These are phyloP conservation scores for Cladosporium phlei DNA, from an alignment of 2,329 filamentous ascomycete species.

Conservation along the genomic window DNA sequence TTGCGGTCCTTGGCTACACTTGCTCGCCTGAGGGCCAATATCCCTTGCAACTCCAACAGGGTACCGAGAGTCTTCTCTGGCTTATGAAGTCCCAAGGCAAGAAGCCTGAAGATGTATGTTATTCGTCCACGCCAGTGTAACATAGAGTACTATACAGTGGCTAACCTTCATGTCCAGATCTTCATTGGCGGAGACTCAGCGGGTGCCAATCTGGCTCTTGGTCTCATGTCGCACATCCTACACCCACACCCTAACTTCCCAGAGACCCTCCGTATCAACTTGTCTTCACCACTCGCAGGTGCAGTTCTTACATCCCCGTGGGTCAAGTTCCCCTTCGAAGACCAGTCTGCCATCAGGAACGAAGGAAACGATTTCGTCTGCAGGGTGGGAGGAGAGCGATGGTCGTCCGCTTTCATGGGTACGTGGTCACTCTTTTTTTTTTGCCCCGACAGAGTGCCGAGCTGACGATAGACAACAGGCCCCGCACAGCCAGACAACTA, in stretches of 20 bases:
- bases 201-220: conserved; percentile 46
- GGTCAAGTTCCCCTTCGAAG: conserved; percentile 48
- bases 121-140: too few relatives aligned
- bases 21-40: conserved; percentile 48
- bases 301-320: conserved; percentile 56
- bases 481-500: conserved; percentile 43
- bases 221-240: conserved; percentile 46
- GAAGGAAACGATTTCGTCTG: conserved; percentile 49
- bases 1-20: conserved; percentile 55
- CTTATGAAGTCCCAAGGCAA: conserved; percentile 36
- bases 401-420: conserved; percentile 48
- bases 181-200: conserved; percentile 51
- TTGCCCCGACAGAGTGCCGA: too few relatives aligned
- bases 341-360: conserved; percentile 42
- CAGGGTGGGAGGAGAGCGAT: conserved; percentile 38
- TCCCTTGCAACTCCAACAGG: conserved; percentile 47
- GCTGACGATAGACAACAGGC: conserved; percentile 10
- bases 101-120: conserved; percentile 31
- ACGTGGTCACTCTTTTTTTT: too few relatives aligned
- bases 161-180: conserved; percentile 30
- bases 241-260: conserved; percentile 54
- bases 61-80: conserved; percentile 39
- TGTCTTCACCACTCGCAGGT: conserved; percentile 44
- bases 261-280: conserved; percentile 27
- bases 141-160: not conserved